Evolutionary conservation across 495 filamentous ascomycete species (phyloP), one percentile per base, ranked within the genome.

Genomic region (Aspergillus diversus): DNA sequence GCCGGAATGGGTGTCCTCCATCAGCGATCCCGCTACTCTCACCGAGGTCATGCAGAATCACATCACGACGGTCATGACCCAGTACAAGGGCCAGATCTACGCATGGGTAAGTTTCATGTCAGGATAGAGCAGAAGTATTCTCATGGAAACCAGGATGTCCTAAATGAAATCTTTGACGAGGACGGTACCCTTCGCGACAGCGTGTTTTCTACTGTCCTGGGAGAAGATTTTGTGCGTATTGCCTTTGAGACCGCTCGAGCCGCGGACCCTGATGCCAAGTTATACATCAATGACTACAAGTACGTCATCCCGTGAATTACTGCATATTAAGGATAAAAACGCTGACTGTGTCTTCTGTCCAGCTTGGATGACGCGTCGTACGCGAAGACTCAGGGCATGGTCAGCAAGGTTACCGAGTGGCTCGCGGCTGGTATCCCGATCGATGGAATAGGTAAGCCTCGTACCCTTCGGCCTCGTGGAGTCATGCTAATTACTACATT

Each of bases 161-260:
- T 89, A n/a, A 91, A 91, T 73, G 88, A 92, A 71, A 84, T 85
- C 35, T 83, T 90, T 63, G 82, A 87, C 63, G 89, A 91, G 53
- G 83, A 88, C 66, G 89, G 87, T 34, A 80, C 79, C n/a, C 84
- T 84, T 63, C 83, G 87, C 52, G 58, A 77, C 57, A 80, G 70
- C 53, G 74, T 83, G 50, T 88, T 88, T 75, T 85, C 79, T 75
- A 75, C 79, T 31, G 76, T 84, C 11, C 67, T 88, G 17, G 86
- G 86, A 7, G 79, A 83, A 55, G 80, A 83, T 57, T 90, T 80
- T 70, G 79, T 88, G 61, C 74, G 73, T 13, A 83, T 87, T 51
- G 86, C 86, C 43, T 86, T 89, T 72, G 77, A 78, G 43, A 77
- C 81, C 16, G 83, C 83, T 5, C 79, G 81, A 17, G 76, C 77